phyloP scores from a whole-genome alignment of 768 basidiomycete species.

The Lanmaoa rubissima region DNA sequence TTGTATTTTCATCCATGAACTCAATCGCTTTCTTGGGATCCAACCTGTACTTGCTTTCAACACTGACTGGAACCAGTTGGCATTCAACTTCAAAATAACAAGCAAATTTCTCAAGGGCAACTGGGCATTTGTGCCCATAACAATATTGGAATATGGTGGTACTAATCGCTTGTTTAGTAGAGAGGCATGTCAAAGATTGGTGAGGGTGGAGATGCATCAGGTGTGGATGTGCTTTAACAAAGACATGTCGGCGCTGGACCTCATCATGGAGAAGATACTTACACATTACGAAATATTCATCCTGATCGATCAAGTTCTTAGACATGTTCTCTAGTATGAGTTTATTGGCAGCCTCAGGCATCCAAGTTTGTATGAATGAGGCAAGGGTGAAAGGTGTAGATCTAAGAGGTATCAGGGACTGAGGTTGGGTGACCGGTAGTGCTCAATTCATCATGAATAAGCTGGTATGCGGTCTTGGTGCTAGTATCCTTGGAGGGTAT shows the following conservation, averaged over 20 bases:
- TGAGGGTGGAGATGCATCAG: slow-evolving; percentile 53
- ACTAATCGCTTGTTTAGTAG: slow-evolving; percentile 53
- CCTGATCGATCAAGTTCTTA: slow-evolving; percentile 69
- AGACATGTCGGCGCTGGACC: background rate
- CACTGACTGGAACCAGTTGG: slow-evolving; percentile 60
- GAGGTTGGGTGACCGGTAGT: slow-evolving; percentile 52
- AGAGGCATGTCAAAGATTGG: slow-evolving; percentile 69
- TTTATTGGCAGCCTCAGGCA: slow-evolving; percentile 49
- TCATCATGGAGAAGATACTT: slow-evolving; percentile 3
- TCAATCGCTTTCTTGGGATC: slow-evolving; percentile 65
- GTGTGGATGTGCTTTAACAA: slow-evolving; percentile 41
- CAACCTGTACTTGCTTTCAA: slow-evolving; percentile 75
- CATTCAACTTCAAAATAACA: slow-evolving; percentile 66
- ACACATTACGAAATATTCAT: slow-evolving; percentile 65
- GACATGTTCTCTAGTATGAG: slow-evolving; percentile 63
- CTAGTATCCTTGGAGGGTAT: slow-evolving; percentile 59
- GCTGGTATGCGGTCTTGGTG: slow-evolving; percentile 51
- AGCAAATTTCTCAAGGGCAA: slow-evolving; percentile 70
- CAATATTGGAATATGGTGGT: slow-evolving; percentile 68
- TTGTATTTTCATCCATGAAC: slow-evolving; percentile 68
- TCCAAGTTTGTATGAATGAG: slow-evolving; percentile 68
- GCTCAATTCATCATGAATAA: slow-evolving; percentile 62
- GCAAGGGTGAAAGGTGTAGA: slow-evolving; percentile 43
- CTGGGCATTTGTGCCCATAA: slow-evolving; percentile 69
- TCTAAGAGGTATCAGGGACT: background rate